Conservation (phyloP, 441 rosid species). For the Adansonia grandidieri region DNA sequence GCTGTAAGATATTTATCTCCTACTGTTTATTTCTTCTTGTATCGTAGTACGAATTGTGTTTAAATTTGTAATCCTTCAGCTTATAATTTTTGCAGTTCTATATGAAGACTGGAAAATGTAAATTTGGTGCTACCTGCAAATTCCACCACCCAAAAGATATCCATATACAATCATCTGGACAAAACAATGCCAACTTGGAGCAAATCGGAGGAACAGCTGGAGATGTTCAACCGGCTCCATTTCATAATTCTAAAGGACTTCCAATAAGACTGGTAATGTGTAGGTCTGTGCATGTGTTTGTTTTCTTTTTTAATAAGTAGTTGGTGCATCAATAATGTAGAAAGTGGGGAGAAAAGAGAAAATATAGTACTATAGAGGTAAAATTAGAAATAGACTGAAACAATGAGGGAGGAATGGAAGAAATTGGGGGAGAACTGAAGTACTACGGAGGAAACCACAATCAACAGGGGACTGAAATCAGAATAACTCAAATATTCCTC, state of each 20-base stretch:
- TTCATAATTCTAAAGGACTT: constrained; percentile 86
- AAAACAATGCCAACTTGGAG: constrained; percentile 47
- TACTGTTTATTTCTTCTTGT: constrained; percentile 15
- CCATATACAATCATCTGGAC: constrained; percentile 45
- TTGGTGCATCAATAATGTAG: not conserved
- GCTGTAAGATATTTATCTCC: constrained; percentile 59
- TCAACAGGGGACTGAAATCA: not conserved
- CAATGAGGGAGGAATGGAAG: not conserved
- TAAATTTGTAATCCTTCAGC: constrained; percentile 31
- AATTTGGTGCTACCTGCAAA: constrained; percentile 90
- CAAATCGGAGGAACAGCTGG: constrained; percentile 41
- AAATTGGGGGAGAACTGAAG: not conserved
- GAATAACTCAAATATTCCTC: not conserved
- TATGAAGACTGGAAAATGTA: constrained; percentile 90
- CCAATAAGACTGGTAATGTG: constrained; percentile 77
- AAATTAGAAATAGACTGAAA: not conserved
- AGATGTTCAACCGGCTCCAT: constrained; percentile 51
- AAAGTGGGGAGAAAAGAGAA: not conserved
- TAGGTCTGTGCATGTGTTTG: constrained; percentile 8
- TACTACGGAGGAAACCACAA: not conserved
- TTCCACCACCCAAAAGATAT: constrained; percentile 94
- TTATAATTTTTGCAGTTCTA: constrained; percentile 65
- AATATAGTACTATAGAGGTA: not conserved
- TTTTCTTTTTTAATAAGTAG: not conserved
- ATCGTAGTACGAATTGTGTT: constrained; percentile 16